Base-by-base conservation (phyloP, 352 stramenopile species). In the Pythium coloratum region DNA sequence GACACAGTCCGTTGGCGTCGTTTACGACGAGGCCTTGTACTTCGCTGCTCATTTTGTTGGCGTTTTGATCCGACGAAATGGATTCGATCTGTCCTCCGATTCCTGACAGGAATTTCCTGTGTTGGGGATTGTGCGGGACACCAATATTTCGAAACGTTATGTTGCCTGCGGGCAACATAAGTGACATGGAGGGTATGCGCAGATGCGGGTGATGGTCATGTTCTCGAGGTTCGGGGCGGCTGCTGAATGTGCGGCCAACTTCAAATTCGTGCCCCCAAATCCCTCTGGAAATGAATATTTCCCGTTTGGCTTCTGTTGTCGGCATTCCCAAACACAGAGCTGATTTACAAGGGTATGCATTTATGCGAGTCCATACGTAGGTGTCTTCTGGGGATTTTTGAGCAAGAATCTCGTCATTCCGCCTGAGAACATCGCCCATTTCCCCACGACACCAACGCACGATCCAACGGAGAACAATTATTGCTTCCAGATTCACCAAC, bases 1-100 rank as follows among this genome's bases (percentile, higher is more conserved):
- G 73, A 64, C 83, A 77, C 18, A 94, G 74, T 24, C 85, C 85
- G 63, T 92, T 78, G 60, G 78, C 83, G 75, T 94, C 85, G 63
- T 87, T 94, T 49, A 94, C 70, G 66, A 92, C 75, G 36, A 91
- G 53, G n/a, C 85, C 85, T 64, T 77, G 77, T 28, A 84, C 80
- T 36, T 82, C 69, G 40, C 61, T 79, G 28, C 66, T 83, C 80
- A 84, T 89, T 0, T 51, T 72, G 40, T 63, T 63, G 42, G 55
- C 56, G 63, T 64, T 16, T 44, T 34, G n/a, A 0, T 55, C 55
- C 18, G 24, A 4, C 16, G 16, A 63, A 38, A 58, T 58, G 16
- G 59, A 55, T 56, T 36, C 13, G 13, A 30, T 24, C 5, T 38
- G 33, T 40, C 18, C 30, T 24, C 20, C 20, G 20, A 24, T 24